Evolutionary conservation across 495 filamentous ascomycete species (phyloP).

Genomic region (Neurospora sp.): DNA sequence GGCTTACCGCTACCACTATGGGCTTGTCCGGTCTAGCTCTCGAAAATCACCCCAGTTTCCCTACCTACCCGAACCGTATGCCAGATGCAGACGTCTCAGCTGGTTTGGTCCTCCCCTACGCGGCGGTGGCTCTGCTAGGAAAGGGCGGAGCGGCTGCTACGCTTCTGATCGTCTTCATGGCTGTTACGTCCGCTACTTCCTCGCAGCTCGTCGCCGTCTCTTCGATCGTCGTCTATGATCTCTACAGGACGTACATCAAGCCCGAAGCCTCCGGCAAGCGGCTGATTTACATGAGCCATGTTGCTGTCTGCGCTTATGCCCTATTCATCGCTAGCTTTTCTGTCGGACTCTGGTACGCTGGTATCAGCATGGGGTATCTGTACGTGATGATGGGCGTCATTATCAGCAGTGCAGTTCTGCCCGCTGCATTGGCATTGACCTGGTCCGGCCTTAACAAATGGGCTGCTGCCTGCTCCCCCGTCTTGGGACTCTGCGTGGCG

Average conservation of each 20-base stretch:
- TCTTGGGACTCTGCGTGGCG: slow-evolving; percentile 64
- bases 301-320: slow-evolving; percentile 64
- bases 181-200: slow-evolving; percentile 83
- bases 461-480: slow-evolving; percentile 64
- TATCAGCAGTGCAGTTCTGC: slow-evolving; percentile 76
- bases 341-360: slow-evolving; percentile 64
- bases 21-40: slow-evolving; percentile 81
- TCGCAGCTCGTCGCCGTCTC: slow-evolving; percentile 88
- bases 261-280: slow-evolving; percentile 58
- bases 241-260: slow-evolving; percentile 64
- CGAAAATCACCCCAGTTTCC: slow-evolving; percentile 64
- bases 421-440: slow-evolving; percentile 68
- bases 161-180: slow-evolving; percentile 89
- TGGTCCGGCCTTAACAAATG: slow-evolving; percentile 80
- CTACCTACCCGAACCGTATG: slow-evolving; percentile 65
- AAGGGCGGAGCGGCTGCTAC: slow-evolving; percentile 79
- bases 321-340: slow-evolving; percentile 78
- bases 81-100: slow-evolving; percentile 65
- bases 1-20: slow-evolving; percentile 88
- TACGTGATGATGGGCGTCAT: slow-evolving; percentile 91
- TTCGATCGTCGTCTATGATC: slow-evolving; percentile 88
- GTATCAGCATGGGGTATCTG: slow-evolving; percentile 49
- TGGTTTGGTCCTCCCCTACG: slow-evolving; percentile 80
- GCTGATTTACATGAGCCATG: slow-evolving; percentile 80
- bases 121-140: slow-evolving; percentile 80